phyloP scores from a whole-genome alignment of 495 filamentous ascomycete species.

The Diplogelasinospora grovesii region DNA sequence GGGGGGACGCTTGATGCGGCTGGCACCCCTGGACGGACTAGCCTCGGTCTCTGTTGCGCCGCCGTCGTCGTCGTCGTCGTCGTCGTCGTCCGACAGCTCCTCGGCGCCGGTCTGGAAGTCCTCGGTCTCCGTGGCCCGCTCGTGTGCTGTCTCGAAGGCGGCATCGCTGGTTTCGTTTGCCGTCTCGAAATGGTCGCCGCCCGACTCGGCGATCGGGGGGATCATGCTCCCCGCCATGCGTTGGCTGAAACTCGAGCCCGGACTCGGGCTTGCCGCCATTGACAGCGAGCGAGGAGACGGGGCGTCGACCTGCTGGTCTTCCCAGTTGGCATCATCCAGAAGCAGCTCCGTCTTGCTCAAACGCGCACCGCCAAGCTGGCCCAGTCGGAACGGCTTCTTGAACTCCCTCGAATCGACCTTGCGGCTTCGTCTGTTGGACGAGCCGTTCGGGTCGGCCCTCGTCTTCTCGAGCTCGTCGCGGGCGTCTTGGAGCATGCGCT shows the following conservation, averaged over 20 bases:
- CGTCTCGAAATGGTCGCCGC: conserved; percentile 69
- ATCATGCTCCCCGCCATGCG: conserved; percentile 18
- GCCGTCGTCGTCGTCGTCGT: too few species aligned
- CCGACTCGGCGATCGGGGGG: conserved; percentile 20
- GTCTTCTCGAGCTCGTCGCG: conserved; percentile 84
- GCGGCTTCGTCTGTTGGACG: conserved; percentile 53
- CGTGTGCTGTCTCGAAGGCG: conserved; percentile 80
- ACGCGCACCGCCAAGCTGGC: conserved; percentile 70
- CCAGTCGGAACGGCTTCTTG: conserved; percentile 69
- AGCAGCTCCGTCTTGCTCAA: conserved; percentile 69
- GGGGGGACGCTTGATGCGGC: conserved; percentile 31
- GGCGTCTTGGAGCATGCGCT: conserved; percentile 91
- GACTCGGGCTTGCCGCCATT: conserved; percentile 2
- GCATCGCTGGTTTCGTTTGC: conserved; percentile 79
- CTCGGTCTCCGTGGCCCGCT: conserved; percentile 80
- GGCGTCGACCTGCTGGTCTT: conserved; percentile 56
- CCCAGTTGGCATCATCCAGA: conserved; percentile 79
- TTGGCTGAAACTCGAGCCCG: not conserved
- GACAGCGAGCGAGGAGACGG: conserved; percentile 21
- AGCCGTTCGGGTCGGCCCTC: conserved; percentile 49
- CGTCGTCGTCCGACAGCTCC: conserved; percentile 69
- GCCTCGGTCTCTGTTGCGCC: conserved; percentile 84
- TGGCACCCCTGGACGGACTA: conserved; percentile 39
- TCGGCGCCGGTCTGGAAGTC: conserved; percentile 90
- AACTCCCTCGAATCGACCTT: conserved; percentile 58